Percentiles rank a stretch among this genome's conserved stretches.
Conservation (phyloP, 768 basidiomycete genomes). For the Lentinula guzmanii region DNA sequence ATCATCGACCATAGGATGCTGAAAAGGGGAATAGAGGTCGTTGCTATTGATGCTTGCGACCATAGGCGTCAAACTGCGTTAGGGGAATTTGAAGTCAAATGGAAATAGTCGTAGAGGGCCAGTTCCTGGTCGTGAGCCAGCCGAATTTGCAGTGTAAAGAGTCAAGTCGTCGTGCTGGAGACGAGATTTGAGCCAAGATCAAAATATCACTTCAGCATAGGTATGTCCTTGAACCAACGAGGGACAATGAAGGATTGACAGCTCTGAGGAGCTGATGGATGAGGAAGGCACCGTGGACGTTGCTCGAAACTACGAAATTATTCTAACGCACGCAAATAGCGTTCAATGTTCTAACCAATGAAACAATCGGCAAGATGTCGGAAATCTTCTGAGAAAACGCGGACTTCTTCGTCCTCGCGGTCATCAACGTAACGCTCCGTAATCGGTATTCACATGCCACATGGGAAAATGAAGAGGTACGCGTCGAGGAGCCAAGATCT, state of each 20-base stretch:
- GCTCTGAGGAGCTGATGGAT: neutral
- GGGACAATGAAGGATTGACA: neutral
- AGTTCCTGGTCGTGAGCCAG: constrained; percentile 34
- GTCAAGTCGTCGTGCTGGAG: constrained; percentile 21
- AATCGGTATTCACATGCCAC: constrained; percentile 1
- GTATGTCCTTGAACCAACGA: neutral
- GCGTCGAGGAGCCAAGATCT: neutral
- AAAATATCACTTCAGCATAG: constrained; percentile 26
- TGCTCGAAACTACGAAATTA: neutral
- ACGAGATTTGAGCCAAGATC: constrained; percentile 24
- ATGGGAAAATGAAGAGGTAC: neutral
- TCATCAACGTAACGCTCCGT: constrained; percentile 3
- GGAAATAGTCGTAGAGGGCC: constrained; percentile 11
- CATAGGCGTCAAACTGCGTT: constrained; percentile 31
- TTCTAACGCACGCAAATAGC: constrained; percentile 6
- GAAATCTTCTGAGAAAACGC: neutral
- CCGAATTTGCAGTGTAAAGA: constrained; percentile 34
- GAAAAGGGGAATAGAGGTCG: constrained; percentile 55
- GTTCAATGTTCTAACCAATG: constrained; percentile 7
- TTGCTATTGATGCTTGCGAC: constrained; percentile 44
- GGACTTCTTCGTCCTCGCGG: constrained; percentile 1
- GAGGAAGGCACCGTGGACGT: constrained; percentile 3
- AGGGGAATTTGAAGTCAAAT: constrained; percentile 21
- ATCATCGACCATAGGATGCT: constrained; percentile 49
- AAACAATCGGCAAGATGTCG: constrained; percentile 5